A percentile compares a stretch with the other conserved stretches of the same genome.
Conservation (phyloP, 352 stramenopile genomes). For the Phytopythium montanum region DNA sequence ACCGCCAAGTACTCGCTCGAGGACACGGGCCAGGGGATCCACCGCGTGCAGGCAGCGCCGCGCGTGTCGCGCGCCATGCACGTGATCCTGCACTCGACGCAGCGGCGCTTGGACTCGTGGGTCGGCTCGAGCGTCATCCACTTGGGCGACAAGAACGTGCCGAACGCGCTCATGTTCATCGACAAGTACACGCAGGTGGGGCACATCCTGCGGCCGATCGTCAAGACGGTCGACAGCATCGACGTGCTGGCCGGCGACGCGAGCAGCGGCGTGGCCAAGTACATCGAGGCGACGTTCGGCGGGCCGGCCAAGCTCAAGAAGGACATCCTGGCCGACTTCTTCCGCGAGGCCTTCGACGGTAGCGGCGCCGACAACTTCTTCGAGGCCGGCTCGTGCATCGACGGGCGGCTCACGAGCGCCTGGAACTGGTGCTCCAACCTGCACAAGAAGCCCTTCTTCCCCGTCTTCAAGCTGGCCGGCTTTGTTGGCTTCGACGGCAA, state of each 20-base stretch:
- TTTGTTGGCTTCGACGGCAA: slow-evolving; percentile 97
- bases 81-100: slow-evolving; percentile 86
- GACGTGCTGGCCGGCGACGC: slow-evolving; percentile 46
- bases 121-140: slow-evolving; percentile 95
- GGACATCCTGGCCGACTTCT: slow-evolving; percentile 95
- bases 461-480: slow-evolving; percentile 95
- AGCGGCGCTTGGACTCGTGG: slow-evolving; percentile 79
- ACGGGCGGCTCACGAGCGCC: slow-evolving; percentile 94
- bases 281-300: slow-evolving; percentile 82
- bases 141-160: slow-evolving; percentile 97
- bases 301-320: slow-evolving; percentile 78
- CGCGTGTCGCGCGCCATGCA: slow-evolving; percentile 95
- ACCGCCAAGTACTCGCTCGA: slow-evolving; percentile 82
- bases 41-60: slow-evolving; percentile 93
- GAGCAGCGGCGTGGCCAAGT: slow-evolving; percentile 46
- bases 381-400: slow-evolving; percentile 95
- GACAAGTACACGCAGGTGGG: slow-evolving; percentile 97
- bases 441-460: slow-evolving; percentile 92
- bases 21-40: slow-evolving; percentile 95
- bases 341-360: slow-evolving; percentile 95
- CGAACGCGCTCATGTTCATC: slow-evolving; percentile 98
- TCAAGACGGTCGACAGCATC: slow-evolving; percentile 82
- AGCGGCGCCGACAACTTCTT: slow-evolving; percentile 95
- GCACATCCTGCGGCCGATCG: slow-evolving; percentile 84
- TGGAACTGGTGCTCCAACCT: slow-evolving; percentile 98